phyloP scores from a whole-genome alignment of 1,139 yeast species.

The Citeromyces hawaiiensis region DNA sequence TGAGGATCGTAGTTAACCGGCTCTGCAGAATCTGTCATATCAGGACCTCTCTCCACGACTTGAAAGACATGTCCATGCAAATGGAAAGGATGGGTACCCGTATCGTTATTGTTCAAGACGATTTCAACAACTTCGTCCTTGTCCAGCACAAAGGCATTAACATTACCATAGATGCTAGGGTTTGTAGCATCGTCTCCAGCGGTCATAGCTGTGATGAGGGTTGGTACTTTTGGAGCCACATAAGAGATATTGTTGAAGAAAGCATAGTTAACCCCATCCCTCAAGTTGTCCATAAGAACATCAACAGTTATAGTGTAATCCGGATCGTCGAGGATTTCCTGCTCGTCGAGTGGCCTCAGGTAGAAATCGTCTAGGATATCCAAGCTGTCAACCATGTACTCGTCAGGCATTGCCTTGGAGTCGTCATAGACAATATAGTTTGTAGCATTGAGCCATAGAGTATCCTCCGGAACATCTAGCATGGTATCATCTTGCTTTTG shows the following conservation, averaged over 20 bases:
- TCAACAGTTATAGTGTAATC: slow-evolving; percentile 57
- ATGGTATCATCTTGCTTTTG: slow-evolving; percentile 64
- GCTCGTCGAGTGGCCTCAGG: slow-evolving; percentile 41
- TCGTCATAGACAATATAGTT: slow-evolving; percentile 52
- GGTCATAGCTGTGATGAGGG: slow-evolving; percentile 57
- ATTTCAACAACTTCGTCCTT: slow-evolving; percentile 51
- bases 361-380: slow-evolving; percentile 52
- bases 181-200: slow-evolving; percentile 49
- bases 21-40: slow-evolving; percentile 26
- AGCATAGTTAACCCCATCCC: slow-evolving; percentile 79
- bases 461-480: slow-evolving; percentile 62
- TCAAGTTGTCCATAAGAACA: slow-evolving; percentile 68
- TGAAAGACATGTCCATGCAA: slow-evolving; percentile 73
- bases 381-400: slow-evolving; percentile 27
- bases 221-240: slow-evolving; percentile 69
- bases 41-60: slow-evolving; percentile 44
- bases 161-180: slow-evolving; percentile 54
- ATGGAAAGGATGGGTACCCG: slow-evolving; percentile 76
- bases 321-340: slow-evolving; percentile 42
- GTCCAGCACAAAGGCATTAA: slow-evolving; percentile 47
- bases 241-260: slow-evolving; percentile 77
- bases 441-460: slow-evolving; percentile 54
- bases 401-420: slow-evolving; percentile 28
- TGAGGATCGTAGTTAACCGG: slow-evolving; percentile 40
- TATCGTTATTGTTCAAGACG: slow-evolving; percentile 58